Conservation (phyloP, 2,329 filamentous ascomycete species). For the Penicillium sp. region DNA sequence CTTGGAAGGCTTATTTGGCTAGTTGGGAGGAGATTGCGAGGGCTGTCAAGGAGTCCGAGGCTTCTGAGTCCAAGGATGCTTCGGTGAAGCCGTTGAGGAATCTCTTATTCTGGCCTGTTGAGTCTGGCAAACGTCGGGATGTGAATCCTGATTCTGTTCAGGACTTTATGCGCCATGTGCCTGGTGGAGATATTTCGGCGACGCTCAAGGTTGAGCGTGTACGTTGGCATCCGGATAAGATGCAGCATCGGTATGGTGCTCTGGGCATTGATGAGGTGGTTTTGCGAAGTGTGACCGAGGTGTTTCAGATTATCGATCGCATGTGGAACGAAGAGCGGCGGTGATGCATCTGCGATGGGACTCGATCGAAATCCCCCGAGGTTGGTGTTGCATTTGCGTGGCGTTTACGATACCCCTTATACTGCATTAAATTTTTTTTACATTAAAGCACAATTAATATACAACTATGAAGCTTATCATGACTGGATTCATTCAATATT, state of each 20-base stretch:
- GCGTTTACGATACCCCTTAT: constrained; percentile 5
- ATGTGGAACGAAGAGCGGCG: constrained; percentile 67
- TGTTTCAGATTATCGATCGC: constrained; percentile 86
- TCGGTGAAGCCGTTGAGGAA: constrained; percentile 31
- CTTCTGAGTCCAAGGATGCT: constrained; percentile 2
- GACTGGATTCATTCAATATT: constrained; percentile 18
- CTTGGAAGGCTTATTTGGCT: constrained; percentile 64
- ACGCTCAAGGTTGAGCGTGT: constrained; percentile 80
- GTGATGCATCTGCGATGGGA: background rate
- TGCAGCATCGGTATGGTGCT: constrained; percentile 81
- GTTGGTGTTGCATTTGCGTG: constrained; percentile 3
- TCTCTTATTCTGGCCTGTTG: constrained; percentile 70
- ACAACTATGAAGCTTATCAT: constrained; percentile 13
- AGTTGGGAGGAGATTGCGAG: constrained; percentile 59
- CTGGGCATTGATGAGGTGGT: constrained; percentile 66
- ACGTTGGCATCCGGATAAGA: constrained; percentile 96
- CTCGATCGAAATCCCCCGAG: background rate
- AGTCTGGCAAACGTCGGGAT: constrained; percentile 57
- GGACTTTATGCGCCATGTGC: constrained; percentile 65
- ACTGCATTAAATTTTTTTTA: background rate
- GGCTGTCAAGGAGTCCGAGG: constrained; percentile 14
- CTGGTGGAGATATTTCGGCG: constrained; percentile 42
- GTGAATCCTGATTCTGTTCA: constrained; percentile 62
- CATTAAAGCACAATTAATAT: background rate
- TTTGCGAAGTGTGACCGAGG: constrained; percentile 77